phyloP scores from a whole-genome alignment of 352 stramenopile species.

The Phytophthora ohioensis region DNA sequence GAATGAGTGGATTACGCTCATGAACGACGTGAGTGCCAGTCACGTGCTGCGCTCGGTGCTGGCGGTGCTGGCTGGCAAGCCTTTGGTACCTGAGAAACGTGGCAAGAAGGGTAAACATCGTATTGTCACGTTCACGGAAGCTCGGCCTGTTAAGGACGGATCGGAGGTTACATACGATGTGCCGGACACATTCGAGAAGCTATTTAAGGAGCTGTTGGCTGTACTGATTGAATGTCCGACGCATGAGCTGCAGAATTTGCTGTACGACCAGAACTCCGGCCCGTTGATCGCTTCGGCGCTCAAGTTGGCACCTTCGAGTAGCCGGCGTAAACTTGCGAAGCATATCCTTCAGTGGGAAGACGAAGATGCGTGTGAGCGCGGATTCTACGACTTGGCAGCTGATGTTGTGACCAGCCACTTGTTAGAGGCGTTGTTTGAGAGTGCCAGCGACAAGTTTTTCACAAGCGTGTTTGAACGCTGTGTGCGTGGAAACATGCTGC shows the following conservation, averaged over 20 bases:
- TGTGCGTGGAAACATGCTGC: conserved; percentile 65
- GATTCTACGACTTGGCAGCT: conserved; percentile 75
- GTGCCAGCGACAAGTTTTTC: conserved; percentile 74
- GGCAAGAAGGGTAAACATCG: conserved; percentile 87
- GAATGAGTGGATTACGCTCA: conserved; percentile 84
- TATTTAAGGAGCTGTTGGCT: conserved; percentile 69
- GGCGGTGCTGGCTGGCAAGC: conserved; percentile 67
- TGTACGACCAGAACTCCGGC: conserved; percentile 82
- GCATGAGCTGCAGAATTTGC: conserved; percentile 62
- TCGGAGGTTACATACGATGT: conserved; percentile 52
- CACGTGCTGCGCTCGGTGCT: conserved; percentile 84
- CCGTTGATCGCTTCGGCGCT: conserved; percentile 72
- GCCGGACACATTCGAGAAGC: conserved; percentile 60
- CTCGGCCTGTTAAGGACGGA: conserved; percentile 45
- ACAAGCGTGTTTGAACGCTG: conserved; percentile 71
- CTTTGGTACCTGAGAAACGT: conserved; percentile 77
- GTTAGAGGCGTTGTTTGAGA: conserved; percentile 71
- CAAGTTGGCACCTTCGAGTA: conserved; percentile 63
- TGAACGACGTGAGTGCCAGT: conserved; percentile 89
- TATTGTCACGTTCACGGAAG: conserved; percentile 67
- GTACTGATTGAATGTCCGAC: conserved; percentile 52
- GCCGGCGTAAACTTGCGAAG: conserved; percentile 60
- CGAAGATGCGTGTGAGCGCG: conserved; percentile 51
- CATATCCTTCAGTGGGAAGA: conserved; percentile 82
- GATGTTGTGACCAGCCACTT: conserved; percentile 84